phyloP scores from a whole-genome alignment of 2,329 filamentous ascomycete species.

The Helotiales sp. region DNA sequence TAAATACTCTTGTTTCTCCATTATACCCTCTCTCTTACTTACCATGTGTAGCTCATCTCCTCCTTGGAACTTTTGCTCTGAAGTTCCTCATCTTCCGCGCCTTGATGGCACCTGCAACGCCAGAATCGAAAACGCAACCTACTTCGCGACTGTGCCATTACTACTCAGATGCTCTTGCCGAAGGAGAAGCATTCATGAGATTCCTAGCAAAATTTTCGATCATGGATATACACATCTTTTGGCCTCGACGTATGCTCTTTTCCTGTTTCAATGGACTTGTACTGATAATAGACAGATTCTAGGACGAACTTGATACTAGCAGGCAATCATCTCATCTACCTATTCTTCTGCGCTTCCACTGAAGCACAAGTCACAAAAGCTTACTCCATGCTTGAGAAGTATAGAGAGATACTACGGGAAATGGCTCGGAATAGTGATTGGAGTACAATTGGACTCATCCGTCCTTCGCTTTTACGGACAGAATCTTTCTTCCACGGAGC shows the following conservation, averaged over 20 bases:
- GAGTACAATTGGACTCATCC: slow-evolving; percentile 20
- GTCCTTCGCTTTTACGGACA: slow-evolving; percentile 17
- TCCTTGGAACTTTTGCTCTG: slow-evolving; percentile 44
- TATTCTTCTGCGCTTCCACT: slow-evolving; percentile 45
- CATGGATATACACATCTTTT: slow-evolving; percentile 15
- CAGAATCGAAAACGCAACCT: slow-evolving; percentile 41
- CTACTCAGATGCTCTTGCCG: slow-evolving; percentile 8
- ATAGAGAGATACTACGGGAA: slow-evolving; percentile 12
- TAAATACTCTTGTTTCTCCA: not conserved
- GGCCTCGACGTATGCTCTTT: slow-evolving; percentile 14
- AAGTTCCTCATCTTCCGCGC: slow-evolving; percentile 45
- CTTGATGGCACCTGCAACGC: slow-evolving; percentile 47
- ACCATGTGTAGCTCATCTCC: slow-evolving; percentile 39
- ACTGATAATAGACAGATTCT: slow-evolving; percentile 17
- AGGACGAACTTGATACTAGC: slow-evolving; percentile 48
- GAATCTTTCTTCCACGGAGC: slow-evolving; percentile 23
- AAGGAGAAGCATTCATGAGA: slow-evolving; percentile 18
- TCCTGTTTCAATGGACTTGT: not conserved
- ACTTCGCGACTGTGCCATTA: slow-evolving; percentile 10
- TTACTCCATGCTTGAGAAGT: slow-evolving; percentile 20
- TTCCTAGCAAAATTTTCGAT: slow-evolving; percentile 6
- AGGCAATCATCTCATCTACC: slow-evolving; percentile 49
- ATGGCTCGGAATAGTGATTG: slow-evolving; percentile 15
- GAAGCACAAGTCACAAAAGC: slow-evolving; percentile 15
- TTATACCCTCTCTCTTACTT: not conserved